Percentiles rank a stretch among this genome's conserved stretches.
These are phyloP conservation scores for Leptosphaerulina australis DNA, from an alignment of 2,329 filamentous ascomycete genomes.

Conservation along the genomic window DNA sequence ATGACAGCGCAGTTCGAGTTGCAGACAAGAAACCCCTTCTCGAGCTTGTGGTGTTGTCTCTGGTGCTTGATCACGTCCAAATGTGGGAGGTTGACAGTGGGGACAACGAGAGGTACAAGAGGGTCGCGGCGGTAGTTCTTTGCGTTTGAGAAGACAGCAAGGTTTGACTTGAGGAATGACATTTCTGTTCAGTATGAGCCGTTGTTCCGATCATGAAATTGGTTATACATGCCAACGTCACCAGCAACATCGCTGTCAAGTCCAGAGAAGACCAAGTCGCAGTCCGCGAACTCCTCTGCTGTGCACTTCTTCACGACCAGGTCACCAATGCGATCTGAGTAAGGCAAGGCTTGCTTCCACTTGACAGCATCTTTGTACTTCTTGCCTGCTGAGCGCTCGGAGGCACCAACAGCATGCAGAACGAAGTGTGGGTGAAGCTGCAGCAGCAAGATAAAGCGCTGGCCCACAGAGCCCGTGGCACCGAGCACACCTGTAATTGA, in stretches of 20 bases:
- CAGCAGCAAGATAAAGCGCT: constrained; percentile 92
- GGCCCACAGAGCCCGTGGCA: constrained; percentile 91
- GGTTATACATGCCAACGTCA: constrained; percentile 72
- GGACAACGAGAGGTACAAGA: constrained; percentile 89
- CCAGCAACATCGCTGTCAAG: constrained; percentile 92
- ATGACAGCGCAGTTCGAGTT: constrained; percentile 99
- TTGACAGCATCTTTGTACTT: constrained; percentile 91
- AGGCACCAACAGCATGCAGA: constrained; percentile 88
- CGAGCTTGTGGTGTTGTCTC: constrained; percentile 70
- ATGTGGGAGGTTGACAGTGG: constrained; percentile 90
- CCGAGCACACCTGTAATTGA: constrained; percentile 69
- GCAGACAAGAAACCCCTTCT: constrained; percentile 92
- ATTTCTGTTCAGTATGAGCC: constrained; percentile 61
- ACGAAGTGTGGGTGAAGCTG: constrained; percentile 85
- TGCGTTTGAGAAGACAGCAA: constrained; percentile 95
- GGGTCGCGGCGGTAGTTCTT: constrained; percentile 96
- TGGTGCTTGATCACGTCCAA: constrained; percentile 90
- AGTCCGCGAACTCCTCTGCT: constrained; percentile 81
- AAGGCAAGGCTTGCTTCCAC: constrained; percentile 91
- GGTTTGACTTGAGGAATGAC: constrained; percentile 85
- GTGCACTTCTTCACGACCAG: constrained; percentile 86
- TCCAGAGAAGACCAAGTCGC: constrained; percentile 91
- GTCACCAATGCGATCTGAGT: constrained; percentile 75
- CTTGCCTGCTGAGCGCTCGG: constrained; percentile 86
- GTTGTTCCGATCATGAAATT: too few relatives aligned